Conservation (phyloP, 2,329 filamentous ascomycete species). For the Aureobasidium subglaciale region DNA sequence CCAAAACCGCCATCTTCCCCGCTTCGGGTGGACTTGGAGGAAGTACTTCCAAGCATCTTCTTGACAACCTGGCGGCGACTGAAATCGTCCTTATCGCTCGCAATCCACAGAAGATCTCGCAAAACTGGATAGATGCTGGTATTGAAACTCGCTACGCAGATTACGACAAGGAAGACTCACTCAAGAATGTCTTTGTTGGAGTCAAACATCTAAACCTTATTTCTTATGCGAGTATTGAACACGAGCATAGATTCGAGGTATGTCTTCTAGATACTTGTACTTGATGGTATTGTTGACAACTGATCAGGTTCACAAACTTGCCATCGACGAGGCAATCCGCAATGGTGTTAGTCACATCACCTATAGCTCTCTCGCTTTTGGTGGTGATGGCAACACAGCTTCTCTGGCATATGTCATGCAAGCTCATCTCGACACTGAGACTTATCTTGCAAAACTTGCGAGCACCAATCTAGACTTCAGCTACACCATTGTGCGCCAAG, state of each 20-base stretch:
- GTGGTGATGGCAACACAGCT: constrained; percentile 29
- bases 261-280: no score
- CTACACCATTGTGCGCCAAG: constrained; percentile 37
- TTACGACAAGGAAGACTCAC: background rate
- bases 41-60: background rate
- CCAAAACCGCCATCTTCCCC: background rate
- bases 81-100: background rate
- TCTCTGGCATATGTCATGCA: constrained; percentile 35
- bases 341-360: constrained; percentile 39
- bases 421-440: constrained; percentile 39
- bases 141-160: background rate
- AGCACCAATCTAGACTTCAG: constrained; percentile 14
- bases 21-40: background rate
- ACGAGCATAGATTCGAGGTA: background rate
- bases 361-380: constrained; percentile 40
- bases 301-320: constrained; percentile 28
- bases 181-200: background rate
- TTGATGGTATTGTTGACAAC: background rate
- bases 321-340: constrained; percentile 35
- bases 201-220: background rate
- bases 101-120: background rate
- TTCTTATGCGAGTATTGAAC: background rate
- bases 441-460: constrained; percentile 26
- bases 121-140: background rate
- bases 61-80: background rate